These are phyloP conservation scores for Botrytis fragariae DNA, from an alignment of 2,329 filamentous ascomycete genomes.

Conservation along the genomic window DNA sequence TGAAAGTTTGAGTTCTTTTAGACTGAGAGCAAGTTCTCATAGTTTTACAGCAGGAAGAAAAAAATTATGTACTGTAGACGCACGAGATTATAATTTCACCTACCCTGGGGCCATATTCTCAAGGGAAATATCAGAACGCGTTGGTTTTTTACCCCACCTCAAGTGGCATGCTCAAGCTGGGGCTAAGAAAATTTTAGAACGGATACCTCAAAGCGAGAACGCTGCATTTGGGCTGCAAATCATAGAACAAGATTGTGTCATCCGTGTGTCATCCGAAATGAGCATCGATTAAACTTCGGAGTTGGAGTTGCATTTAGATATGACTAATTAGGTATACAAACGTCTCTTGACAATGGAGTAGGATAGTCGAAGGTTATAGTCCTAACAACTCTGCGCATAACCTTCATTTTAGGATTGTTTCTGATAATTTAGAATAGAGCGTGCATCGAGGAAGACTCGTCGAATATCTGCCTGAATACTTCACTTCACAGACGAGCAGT, in stretches of 20 bases:
- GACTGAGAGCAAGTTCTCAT: neutral
- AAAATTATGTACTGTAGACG: neutral
- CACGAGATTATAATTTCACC: neutral
- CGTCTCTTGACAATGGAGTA: too few species aligned
- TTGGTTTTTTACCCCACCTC: neutral
- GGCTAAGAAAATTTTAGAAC: neutral
- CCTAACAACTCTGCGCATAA: too few species aligned
- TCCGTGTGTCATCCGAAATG: neutral
- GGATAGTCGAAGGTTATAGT: too few species aligned
- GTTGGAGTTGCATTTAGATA: neutral
- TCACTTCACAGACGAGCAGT: too few species aligned
- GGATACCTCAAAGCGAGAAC: neutral
- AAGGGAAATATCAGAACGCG: neutral
- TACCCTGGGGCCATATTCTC: neutral
- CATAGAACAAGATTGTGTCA: neutral
- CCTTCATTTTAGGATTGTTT: too few species aligned
- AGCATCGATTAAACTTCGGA: neutral
- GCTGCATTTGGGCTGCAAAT: neutral
- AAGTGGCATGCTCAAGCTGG: neutral
- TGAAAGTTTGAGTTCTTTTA: neutral
- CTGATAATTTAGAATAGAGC: too few species aligned
- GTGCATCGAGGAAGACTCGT: too few species aligned
- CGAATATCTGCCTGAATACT: too few species aligned
- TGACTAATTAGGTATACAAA: neutral
- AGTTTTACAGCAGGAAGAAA: neutral